phyloP scores from a whole-genome alignment of 2,329 filamentous ascomycete genomes.

The Fusarium sp. region DNA sequence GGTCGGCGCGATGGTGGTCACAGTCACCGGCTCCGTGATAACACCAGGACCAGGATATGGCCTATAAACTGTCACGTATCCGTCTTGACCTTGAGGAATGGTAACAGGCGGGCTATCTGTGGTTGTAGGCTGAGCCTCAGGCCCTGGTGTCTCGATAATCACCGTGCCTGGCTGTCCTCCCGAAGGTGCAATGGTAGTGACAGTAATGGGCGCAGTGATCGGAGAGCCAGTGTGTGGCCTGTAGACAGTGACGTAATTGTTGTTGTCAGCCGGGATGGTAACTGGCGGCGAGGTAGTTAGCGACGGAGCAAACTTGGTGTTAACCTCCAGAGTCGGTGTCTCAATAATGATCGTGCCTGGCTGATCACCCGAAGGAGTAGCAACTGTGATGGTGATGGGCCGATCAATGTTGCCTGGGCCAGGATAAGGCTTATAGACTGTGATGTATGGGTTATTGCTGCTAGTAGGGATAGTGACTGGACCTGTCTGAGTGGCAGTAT shows the following conservation, averaged over 20 bases:
- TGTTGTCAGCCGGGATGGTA: constrained; percentile 8
- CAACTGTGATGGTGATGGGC: constrained; percentile 32
- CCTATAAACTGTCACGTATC: constrained; percentile 29
- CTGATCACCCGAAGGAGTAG: constrained; percentile 16
- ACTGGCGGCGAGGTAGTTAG: constrained; percentile 8
- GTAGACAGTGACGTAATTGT: constrained; percentile 31
- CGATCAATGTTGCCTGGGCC: constrained; percentile 33
- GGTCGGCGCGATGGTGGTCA: constrained; percentile 23
- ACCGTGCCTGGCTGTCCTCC: constrained; percentile 36
- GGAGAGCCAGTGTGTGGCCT: constrained; percentile 23
- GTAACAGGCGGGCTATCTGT: constrained; percentile 21
- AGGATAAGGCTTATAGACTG: constrained; percentile 33
- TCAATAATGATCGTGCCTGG: constrained; percentile 37
- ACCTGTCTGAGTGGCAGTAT: constrained; percentile 20
- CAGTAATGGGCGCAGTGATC: constrained; percentile 34
- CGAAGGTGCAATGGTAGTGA: constrained; percentile 35
- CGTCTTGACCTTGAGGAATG: constrained; percentile 32
- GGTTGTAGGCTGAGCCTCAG: background rate
- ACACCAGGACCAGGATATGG: constrained; percentile 26
- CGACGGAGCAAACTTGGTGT: constrained; percentile 27
- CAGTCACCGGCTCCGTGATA: constrained; percentile 28
- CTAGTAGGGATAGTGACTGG: constrained; percentile 25
- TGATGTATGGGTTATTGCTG: constrained; percentile 26
- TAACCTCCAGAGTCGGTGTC: constrained; percentile 25
- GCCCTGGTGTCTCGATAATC: constrained; percentile 33